Base-by-base conservation (phyloP, 805 yeast genomes). In the Metschnikowia sp. region DNA sequence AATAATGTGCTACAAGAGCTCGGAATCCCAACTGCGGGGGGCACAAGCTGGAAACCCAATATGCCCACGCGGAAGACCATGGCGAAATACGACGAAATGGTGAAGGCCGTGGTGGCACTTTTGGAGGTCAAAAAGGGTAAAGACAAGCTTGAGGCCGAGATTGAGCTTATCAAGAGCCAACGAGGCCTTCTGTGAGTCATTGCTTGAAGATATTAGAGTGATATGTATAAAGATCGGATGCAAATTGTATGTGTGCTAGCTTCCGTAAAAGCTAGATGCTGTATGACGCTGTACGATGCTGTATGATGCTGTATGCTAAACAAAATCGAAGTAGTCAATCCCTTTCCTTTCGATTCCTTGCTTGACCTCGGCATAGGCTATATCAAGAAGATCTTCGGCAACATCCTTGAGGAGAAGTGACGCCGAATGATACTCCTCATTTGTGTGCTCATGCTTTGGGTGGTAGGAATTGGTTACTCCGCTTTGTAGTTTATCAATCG, bases 131-230 rank as follows among this genome's bases (percentile, higher is more conserved):
- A 92, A 68, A 85, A 82, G 62, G 96, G 88, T 47, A 81, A 82
- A 18, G 99, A 94, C 64, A 90, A 89, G 66, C 70, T 91, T 11
- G 91, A 88, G 52, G 83, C 95, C 3, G 98, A 92, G 56, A 76
- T 72, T 28, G 60, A 60, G 50, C 65, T 72, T 47, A 70, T 73
- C 36, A 71, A 70, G 52, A 68, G 73, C 47, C 77, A 72, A 55
- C 63, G 70, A 36, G 72, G 69, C 6, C 55, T 47, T 4, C 45
- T 36, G 42, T 46, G 42, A 37, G 26, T 3, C 7, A 5, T 22
- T 7, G 26, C 8, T 22, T 5, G 26, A 5, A 4, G 26, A 7
- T 22, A 22, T 7, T 3, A n/a, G 36, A 34, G 36, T n/a, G 18
- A 4, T 15, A 3, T n/a, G 13, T 34, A 22, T 22, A 22, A 32